Evolutionary conservation across 2,329 filamentous ascomycete genomes (phyloP).

Genomic region (Cercospora sp.): DNA sequence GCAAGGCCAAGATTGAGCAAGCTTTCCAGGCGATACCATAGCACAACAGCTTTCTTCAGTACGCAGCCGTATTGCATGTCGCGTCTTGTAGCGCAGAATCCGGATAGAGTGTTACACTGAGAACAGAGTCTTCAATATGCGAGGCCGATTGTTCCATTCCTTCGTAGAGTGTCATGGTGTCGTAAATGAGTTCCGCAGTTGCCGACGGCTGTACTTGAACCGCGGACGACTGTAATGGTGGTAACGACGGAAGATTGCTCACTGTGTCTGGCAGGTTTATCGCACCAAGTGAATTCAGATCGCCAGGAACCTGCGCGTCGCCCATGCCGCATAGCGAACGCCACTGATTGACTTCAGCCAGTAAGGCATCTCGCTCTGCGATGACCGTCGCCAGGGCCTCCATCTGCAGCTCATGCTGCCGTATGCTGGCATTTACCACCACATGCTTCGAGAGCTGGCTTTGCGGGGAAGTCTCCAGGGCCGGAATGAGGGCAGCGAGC

Average conservation of each 20-base stretch:
- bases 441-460: slow-evolving; percentile 25
- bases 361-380: slow-evolving; percentile 10
- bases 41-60: background rate
- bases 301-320: background rate
- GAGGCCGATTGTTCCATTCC: background rate
- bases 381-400: slow-evolving; percentile 10
- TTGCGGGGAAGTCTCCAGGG: slow-evolving; percentile 18
- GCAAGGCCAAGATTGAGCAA: slow-evolving; percentile 27
- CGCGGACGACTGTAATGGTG: background rate
- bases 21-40: slow-evolving; percentile 17
- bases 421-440: slow-evolving; percentile 21
- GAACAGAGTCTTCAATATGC: background rate
- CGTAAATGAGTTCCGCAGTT: background rate
- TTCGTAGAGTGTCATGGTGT: background rate
- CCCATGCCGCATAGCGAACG: background rate
- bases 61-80: background rate
- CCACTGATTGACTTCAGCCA: background rate
- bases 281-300: background rate
- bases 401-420: slow-evolving; percentile 14
- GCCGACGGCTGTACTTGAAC: background rate
- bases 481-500: slow-evolving; percentile 20
- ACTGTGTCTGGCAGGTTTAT: background rate
- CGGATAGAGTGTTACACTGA: background rate
- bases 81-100: background rate
- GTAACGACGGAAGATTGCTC: background rate